phyloP scores from a whole-genome alignment of 2,329 filamentous ascomycete genomes.

The Uncinocarpus reesii region DNA sequence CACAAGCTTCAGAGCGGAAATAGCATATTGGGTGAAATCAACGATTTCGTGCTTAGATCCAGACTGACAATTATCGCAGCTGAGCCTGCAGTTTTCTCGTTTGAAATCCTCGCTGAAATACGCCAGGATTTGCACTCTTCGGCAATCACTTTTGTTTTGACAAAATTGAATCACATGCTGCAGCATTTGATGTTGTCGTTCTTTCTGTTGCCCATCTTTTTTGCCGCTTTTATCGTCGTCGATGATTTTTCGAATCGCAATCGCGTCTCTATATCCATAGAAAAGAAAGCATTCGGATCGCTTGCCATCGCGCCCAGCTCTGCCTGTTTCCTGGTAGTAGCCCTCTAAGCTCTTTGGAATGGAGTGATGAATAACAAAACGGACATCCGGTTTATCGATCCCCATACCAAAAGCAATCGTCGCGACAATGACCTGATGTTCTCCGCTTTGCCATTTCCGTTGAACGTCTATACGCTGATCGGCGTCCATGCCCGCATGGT shows the following conservation, averaged over 20 bases:
- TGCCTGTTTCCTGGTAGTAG: constrained; percentile 96
- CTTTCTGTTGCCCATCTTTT: constrained; percentile 51
- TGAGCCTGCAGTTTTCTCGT: constrained; percentile 56
- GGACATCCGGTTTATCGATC: constrained; percentile 96
- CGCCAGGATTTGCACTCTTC: constrained; percentile 74
- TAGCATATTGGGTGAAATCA: constrained; percentile 68
- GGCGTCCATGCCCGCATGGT: constrained; percentile 68
- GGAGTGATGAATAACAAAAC: constrained; percentile 88
- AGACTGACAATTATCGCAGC: constrained; percentile 83
- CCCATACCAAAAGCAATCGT: constrained; percentile 99
- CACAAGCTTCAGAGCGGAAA: constrained; percentile 60
- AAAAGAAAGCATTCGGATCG: constrained; percentile 82
- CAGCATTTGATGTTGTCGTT: constrained; percentile 75
- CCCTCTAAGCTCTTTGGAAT: constrained; percentile 93
- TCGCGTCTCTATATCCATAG: constrained; percentile 70
- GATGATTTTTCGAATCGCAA: constrained; percentile 68
- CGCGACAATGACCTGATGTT: constrained; percentile 81
- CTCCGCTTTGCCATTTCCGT: constrained; percentile 68
- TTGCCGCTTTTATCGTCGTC: constrained; percentile 41
- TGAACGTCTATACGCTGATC: constrained; percentile 62
- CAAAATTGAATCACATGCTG: constrained; percentile 77
- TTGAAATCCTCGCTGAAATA: constrained; percentile 88
- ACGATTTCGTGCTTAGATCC: constrained; percentile 58
- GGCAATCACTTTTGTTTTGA: constrained; percentile 78
- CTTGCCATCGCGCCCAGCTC: constrained; percentile 83